These are phyloP conservation scores for Gnomoniopsis sp. DNA, from an alignment of 2,329 filamentous ascomycete species.

Conservation along the genomic window DNA sequence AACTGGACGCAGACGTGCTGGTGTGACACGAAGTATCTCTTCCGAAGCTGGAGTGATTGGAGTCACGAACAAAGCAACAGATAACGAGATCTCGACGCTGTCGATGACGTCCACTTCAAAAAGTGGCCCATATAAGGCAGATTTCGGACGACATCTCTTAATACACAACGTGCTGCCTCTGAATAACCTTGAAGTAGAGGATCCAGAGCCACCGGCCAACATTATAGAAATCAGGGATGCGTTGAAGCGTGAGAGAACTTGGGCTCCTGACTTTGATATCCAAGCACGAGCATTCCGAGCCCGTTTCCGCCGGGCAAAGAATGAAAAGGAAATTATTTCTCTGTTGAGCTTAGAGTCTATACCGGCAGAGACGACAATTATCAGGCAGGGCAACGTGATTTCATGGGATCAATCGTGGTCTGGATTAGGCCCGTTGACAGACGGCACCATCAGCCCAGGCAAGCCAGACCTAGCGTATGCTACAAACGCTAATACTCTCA, in stretches of 20 bases:
- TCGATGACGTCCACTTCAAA: background rate
- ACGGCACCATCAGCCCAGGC: background rate
- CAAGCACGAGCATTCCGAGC: background rate
- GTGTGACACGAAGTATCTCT: too few species aligned
- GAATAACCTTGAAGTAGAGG: background rate
- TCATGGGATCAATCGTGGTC: too few species aligned
- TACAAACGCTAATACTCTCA: background rate
- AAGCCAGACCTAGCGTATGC: background rate
- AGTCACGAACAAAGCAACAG: background rate
- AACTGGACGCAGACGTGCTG: background rate
- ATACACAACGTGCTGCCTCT: background rate
- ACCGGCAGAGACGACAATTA: background rate
- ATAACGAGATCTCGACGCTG: background rate
- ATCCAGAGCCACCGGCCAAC: background rate
- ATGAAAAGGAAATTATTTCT: background rate
- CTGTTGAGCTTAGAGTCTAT: background rate
- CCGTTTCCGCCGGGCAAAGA: too few species aligned
- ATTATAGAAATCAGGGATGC: background rate
- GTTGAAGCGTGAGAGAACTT: background rate
- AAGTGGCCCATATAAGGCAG: background rate
- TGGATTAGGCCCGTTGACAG: background rate
- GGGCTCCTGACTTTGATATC: background rate
- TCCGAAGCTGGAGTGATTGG: background rate
- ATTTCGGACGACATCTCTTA: background rate
- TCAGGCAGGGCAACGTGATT: background rate